Conservation (phyloP, 257 asterid species). For the Phtheirospermum japonicum region DNA sequence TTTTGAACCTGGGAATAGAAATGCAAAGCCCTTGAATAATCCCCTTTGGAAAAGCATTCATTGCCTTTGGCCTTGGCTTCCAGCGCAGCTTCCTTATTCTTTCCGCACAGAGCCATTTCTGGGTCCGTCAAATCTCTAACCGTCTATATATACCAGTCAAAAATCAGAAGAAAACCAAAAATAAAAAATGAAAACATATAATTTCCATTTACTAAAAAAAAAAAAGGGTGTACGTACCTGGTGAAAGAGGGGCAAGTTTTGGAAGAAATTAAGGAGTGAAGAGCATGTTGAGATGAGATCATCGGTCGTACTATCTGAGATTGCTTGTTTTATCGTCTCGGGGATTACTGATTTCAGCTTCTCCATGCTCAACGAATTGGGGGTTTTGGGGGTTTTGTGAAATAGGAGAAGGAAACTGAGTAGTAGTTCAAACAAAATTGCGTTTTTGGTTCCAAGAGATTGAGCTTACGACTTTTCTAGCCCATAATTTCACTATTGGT, state of each 20-base stretch:
- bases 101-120: slow-evolving; percentile 60
- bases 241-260: slow-evolving; percentile 58
- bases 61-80: slow-evolving; percentile 78
- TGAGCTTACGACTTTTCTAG: no score
- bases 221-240: slow-evolving; percentile 56
- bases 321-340: slow-evolving; percentile 45
- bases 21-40: slow-evolving; percentile 56
- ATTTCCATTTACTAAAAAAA: not conserved
- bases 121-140: slow-evolving; percentile 74
- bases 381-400: slow-evolving; percentile 6
- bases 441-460: not conserved
- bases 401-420: not conserved
- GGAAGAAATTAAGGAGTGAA: slow-evolving; percentile 63
- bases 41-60: slow-evolving; percentile 65
- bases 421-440: no score
- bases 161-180: not conserved
- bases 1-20: slow-evolving; percentile 69
- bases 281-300: slow-evolving; percentile 59
- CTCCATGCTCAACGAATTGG: slow-evolving; percentile 52
- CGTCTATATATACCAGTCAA: slow-evolving; percentile 41
- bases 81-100: slow-evolving; percentile 64
- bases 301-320: slow-evolving; percentile 41
- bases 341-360: slow-evolving; percentile 72
- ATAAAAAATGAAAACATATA: slow-evolving; percentile 8
- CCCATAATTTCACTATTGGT: no score